These are phyloP conservation scores for Tricholoma sp. DNA, from an alignment of 768 basidiomycete genomes.

Conservation along the genomic window DNA sequence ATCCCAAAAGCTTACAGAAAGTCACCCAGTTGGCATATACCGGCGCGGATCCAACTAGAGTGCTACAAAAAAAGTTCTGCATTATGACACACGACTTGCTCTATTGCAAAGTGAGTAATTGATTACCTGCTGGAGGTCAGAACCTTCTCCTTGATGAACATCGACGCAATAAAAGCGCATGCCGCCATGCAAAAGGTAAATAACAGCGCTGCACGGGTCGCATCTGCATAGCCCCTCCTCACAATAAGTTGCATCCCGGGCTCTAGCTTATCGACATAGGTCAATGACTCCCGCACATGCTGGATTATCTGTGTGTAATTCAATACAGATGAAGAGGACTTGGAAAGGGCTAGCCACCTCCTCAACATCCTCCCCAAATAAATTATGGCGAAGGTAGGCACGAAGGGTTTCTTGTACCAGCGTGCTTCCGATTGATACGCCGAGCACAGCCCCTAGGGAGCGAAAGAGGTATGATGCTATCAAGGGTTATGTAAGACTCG, in stretches of 20 bases:
- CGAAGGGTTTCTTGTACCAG: constrained; percentile 50
- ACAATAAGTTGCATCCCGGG: constrained; percentile 31
- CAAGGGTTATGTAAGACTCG: neutral
- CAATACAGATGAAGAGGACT: neutral
- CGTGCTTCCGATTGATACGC: constrained; percentile 52
- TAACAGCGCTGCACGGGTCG: constrained; percentile 42
- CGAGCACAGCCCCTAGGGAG: constrained; percentile 54
- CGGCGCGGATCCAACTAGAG: no score
- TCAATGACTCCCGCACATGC: constrained; percentile 46
- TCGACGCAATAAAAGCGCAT: constrained; percentile 36
- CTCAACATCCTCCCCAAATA: constrained; percentile 44
- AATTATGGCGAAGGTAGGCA: constrained; percentile 31
- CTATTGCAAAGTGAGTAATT: no score
- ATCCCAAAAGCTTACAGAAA: no score
- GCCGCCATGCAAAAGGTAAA: constrained; percentile 40
- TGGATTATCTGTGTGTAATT: constrained; percentile 34
- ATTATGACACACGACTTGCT: no score
- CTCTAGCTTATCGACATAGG: constrained; percentile 40
- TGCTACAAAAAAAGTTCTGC: no score
- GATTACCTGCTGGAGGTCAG: constrained; percentile 9
- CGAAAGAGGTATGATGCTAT: constrained; percentile 64
- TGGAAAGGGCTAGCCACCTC: constrained; percentile 31
- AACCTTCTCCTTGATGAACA: constrained; percentile 51
- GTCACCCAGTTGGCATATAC: no score
- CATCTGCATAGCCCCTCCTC: constrained; percentile 36